These are phyloP conservation scores for Aspergillus avenaceus DNA, from an alignment of 495 filamentous ascomycete species.

Conservation along the genomic window DNA sequence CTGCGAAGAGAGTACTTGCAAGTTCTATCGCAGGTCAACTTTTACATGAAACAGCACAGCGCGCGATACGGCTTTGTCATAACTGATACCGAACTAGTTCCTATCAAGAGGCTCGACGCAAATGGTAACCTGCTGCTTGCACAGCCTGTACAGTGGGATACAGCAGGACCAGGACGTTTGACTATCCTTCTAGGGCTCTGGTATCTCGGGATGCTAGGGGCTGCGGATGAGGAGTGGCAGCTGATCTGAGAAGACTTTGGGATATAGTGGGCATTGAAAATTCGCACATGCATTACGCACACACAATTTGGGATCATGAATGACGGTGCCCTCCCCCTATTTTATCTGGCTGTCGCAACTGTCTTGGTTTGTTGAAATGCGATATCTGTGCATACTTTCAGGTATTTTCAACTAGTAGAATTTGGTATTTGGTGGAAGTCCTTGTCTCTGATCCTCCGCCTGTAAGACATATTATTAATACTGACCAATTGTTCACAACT, in stretches of 20 bases:
- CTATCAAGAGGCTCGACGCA: conserved; percentile 12
- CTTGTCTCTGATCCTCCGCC: background rate
- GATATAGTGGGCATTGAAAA: too few species aligned
- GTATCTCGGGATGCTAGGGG: conserved; percentile 21
- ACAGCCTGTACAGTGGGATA: conserved; percentile 6
- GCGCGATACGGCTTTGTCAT: conserved; percentile 16
- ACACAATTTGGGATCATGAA: too few species aligned
- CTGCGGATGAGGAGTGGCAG: conserved; percentile 9
- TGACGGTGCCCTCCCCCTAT: too few species aligned
- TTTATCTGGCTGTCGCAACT: too few species aligned
- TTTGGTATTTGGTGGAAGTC: background rate
- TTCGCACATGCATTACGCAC: too few species aligned
- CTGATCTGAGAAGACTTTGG: background rate
- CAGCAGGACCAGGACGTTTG: conserved; percentile 4
- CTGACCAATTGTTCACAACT: background rate
- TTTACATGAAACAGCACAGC: conserved; percentile 12
- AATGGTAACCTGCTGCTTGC: conserved; percentile 12
- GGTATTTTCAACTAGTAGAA: background rate
- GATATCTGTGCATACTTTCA: too few species aligned
- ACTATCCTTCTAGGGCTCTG: conserved; percentile 16
- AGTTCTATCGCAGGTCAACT: conserved; percentile 11
- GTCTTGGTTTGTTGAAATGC: too few species aligned
- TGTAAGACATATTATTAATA: background rate
- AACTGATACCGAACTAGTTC: conserved; percentile 16
- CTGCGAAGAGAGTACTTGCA: background rate